These are phyloP conservation scores for Pinus taeda DNA, from an alignment of 75 land plant genomes.

Conservation along the genomic window DNA sequence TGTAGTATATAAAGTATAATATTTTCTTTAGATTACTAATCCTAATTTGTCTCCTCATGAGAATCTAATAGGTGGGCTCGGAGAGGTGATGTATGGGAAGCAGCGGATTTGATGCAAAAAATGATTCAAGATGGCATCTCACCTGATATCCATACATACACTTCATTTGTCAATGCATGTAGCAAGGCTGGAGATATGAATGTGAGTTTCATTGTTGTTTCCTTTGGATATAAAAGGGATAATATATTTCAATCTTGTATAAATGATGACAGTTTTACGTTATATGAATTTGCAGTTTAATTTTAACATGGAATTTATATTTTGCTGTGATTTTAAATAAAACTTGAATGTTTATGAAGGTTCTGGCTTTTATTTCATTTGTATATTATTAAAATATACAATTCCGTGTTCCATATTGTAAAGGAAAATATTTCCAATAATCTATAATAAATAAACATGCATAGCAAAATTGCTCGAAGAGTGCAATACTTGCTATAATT, in stretches of 20 bases:
- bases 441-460: neutral
- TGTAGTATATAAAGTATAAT: neutral
- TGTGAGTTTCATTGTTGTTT: conserved; percentile 28
- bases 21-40: neutral
- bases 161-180: conserved; percentile 95
- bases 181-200: conserved; percentile 93
- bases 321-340: neutral
- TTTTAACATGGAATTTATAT: neutral
- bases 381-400: too few species aligned
- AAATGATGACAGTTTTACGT: neutral
- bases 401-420: neutral
- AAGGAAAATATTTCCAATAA: neutral
- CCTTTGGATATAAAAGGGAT: too few species aligned
- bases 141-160: conserved; percentile 88
- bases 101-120: conserved; percentile 85
- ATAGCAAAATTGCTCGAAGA: neutral
- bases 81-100: conserved; percentile 99
- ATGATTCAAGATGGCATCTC: conserved; percentile 77
- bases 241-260: neutral
- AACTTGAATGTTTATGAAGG: too few species aligned
- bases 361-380: too few species aligned
- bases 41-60: neutral
- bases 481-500: too few species aligned
- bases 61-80: conserved; percentile 80
- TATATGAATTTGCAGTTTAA: conserved; percentile 10